A percentile compares a stretch with the other conserved stretches of the same genome.
phyloP scores from a whole-genome alignment of 768 basidiomycete species.

The Tricholomella constricta region DNA sequence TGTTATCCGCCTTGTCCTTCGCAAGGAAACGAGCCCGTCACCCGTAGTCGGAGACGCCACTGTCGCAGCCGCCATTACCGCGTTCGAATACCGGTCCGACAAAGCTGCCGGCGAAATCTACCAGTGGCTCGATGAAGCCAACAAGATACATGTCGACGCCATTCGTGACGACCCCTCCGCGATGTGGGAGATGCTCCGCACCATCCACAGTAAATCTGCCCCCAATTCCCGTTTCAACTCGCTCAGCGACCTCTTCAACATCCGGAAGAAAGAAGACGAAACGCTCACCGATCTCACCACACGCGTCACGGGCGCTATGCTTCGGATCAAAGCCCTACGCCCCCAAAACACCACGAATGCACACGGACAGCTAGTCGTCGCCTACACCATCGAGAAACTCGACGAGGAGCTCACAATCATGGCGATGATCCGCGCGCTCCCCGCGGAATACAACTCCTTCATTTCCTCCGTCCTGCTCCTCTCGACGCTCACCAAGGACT shows the following conservation, averaged over 20 bases:
- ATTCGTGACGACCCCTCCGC: neutral
- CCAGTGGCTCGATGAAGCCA: too few species aligned
- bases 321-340: too few species aligned
- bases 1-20: slow-evolving; percentile 2
- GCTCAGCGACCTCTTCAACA: slow-evolving; percentile 1
- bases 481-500: too few species aligned
- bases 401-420: neutral
- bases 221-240: slow-evolving; percentile 1
- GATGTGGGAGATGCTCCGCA: slow-evolving; percentile 1
- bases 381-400: neutral
- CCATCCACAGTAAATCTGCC: too few species aligned
- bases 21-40: neutral
- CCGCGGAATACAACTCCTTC: neutral
- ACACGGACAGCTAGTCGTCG: neutral
- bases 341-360: neutral
- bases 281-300: neutral
- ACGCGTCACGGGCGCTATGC: neutral
- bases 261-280: slow-evolving; percentile 1
- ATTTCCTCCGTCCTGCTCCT: too few species aligned
- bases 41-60: neutral
- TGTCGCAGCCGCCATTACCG: neutral
- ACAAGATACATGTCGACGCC: too few species aligned
- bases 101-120: too few species aligned
- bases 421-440: neutral
- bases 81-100: neutral